These are phyloP conservation scores for Lablab purpureus DNA, from an alignment of 306 rosid species.

Conservation along the genomic window DNA sequence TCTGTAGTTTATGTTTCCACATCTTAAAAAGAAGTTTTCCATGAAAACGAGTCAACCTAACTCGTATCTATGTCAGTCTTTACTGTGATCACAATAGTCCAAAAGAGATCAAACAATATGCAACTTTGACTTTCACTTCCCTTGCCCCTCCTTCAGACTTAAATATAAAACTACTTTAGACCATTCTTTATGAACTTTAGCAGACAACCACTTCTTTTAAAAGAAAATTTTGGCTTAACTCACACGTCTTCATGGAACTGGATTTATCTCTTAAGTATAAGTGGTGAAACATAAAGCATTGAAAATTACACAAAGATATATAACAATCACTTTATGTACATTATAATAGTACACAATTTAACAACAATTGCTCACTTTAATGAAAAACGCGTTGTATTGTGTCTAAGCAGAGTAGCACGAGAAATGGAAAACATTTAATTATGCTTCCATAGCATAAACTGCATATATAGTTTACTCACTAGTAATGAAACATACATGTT, in stretches of 20 bases:
- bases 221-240: constrained; percentile 61
- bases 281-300: constrained; percentile 26
- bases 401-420: constrained; percentile 53
- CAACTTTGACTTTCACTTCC: constrained; percentile 81
- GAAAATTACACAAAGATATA: constrained; percentile 28
- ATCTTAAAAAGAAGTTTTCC: constrained; percentile 67
- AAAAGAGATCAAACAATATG: constrained; percentile 70
- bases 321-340: constrained; percentile 5
- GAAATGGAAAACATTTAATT: constrained; percentile 19
- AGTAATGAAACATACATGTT: constrained; percentile 56
- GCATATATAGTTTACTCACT: constrained; percentile 29
- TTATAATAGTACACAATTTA: constrained; percentile 22
- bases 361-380: constrained; percentile 54
- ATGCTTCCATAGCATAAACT: constrained; percentile 6
- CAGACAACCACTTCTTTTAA: constrained; percentile 60
- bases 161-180: constrained; percentile 39
- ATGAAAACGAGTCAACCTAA: constrained; percentile 63
- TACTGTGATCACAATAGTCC: constrained; percentile 81
- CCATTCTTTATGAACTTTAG: constrained; percentile 54
- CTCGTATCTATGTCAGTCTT: constrained; percentile 78
- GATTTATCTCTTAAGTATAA: constrained; percentile 50
- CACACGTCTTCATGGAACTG: constrained; percentile 63
- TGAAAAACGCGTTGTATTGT: constrained; percentile 51
- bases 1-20: constrained; percentile 73
- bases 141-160: constrained; percentile 37